A percentile compares a stretch with the other conserved stretches of the same genome.
Evolutionary conservation across 257 asterid species (phyloP).

Genomic region (Ballota nigra): DNA sequence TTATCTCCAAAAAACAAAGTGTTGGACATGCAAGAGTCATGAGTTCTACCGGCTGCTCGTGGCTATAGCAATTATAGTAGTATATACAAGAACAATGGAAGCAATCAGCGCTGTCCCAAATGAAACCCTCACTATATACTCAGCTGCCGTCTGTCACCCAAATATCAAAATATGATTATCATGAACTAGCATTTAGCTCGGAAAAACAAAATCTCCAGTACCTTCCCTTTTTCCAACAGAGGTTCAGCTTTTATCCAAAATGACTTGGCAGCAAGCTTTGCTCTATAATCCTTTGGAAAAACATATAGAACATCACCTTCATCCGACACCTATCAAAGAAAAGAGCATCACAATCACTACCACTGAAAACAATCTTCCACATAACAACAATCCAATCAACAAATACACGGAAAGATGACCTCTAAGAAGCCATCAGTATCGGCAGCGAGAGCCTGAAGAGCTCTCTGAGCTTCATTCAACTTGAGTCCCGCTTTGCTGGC

Average conservation of each 20-base stretch:
- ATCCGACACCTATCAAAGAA: conserved; percentile 70
- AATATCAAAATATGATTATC: conserved; percentile 17
- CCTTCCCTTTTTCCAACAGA: conserved; percentile 82
- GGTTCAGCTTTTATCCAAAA: conserved; percentile 77
- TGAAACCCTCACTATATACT: conserved; percentile 86
- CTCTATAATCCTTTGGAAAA: conserved; percentile 70
- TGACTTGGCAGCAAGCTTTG: conserved; percentile 83
- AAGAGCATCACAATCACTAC: conserved; percentile 25
- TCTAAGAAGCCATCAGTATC: conserved; percentile 91
- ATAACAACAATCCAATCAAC: conserved; percentile 8
- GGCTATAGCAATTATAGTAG: conserved; percentile 72
- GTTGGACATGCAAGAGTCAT: conserved; percentile 15
- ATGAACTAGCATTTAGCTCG: conserved; percentile 4
- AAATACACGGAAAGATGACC: conserved; percentile 38
- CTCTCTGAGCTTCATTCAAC: conserved; percentile 81
- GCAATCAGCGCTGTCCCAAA: conserved; percentile 98
- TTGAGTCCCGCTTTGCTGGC: conserved; percentile 91
- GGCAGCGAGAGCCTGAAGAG: conserved; percentile 96
- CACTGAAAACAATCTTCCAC: conserved; percentile 2
- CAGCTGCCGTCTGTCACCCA: conserved; percentile 72
- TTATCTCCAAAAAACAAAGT: conserved; percentile 16
- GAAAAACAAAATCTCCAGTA: conserved; percentile 21
- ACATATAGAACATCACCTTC: conserved; percentile 94
- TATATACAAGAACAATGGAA: conserved; percentile 81
- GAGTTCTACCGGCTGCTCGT: conserved; percentile 74